phyloP scores from a whole-genome alignment of 2,329 filamentous ascomycete genomes.

The Epicoccum nigrum region DNA sequence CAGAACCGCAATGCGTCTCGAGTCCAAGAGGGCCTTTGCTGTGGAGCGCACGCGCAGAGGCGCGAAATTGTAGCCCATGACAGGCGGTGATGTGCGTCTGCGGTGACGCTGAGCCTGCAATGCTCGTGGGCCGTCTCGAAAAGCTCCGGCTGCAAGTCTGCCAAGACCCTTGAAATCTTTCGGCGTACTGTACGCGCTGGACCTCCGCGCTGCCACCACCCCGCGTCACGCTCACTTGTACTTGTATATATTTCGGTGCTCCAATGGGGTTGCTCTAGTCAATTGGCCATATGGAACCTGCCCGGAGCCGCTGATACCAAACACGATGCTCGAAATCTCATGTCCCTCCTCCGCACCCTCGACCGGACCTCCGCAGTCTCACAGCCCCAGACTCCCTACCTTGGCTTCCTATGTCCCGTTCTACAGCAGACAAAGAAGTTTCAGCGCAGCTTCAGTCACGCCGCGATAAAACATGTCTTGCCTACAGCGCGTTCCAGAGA shows the following conservation, averaged over 20 bases:
- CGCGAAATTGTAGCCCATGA: conserved; percentile 60
- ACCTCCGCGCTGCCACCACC: not conserved
- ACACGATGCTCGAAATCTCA: conserved; percentile 68
- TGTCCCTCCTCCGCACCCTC: conserved; percentile 66
- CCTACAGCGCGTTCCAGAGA: conserved; percentile 28
- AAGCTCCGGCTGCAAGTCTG: conserved; percentile 22
- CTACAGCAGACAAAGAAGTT: conserved; percentile 3
- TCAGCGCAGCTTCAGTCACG: conserved; percentile 28
- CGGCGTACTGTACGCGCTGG: conserved; percentile 19
- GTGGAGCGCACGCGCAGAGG: conserved; percentile 60
- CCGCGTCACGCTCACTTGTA: conserved; percentile 4
- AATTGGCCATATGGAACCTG: conserved; percentile 24
- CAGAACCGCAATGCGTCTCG: conserved; percentile 48
- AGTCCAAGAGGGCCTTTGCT: conserved; percentile 57
- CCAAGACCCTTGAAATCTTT: conserved; percentile 37
- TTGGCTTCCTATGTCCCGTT: conserved; percentile 44
- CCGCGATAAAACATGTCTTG: conserved; percentile 20
- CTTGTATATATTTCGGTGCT: not conserved
- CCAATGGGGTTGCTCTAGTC: conserved; percentile 28
- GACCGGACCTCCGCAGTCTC: conserved; percentile 58
- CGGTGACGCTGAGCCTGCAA: not conserved
- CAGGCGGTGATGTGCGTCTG: conserved; percentile 1
- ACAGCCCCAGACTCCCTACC: conserved; percentile 41
- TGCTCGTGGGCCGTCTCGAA: not conserved
- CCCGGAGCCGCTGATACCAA: conserved; percentile 30